Evolutionary conservation across 768 basidiomycete genomes (phyloP).

Genomic region (Termitomyces sp.): DNA sequence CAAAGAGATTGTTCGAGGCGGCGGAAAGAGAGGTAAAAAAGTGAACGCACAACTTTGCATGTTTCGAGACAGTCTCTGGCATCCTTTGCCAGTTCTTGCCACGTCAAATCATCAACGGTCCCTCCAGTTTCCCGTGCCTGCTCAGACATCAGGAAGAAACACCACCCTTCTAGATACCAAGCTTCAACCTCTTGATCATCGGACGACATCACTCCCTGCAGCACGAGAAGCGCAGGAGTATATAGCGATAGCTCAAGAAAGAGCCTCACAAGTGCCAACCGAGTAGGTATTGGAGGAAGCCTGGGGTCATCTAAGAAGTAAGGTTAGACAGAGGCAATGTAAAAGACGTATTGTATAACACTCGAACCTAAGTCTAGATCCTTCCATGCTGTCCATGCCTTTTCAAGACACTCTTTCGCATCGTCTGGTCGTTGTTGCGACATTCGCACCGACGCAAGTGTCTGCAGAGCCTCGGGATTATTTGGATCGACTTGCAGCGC

Average conservation of each 20-base stretch:
- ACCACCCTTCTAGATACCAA: slow-evolving; percentile 96
- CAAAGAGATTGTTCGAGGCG: slow-evolving; percentile 4
- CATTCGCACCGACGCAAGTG: slow-evolving; percentile 83
- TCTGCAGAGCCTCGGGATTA: slow-evolving; percentile 76
- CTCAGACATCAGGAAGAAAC: slow-evolving; percentile 81
- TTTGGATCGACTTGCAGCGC: slow-evolving; percentile 72
- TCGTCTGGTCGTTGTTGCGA: slow-evolving; percentile 85
- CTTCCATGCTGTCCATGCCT: slow-evolving; percentile 68
- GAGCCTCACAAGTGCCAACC: slow-evolving; percentile 73
- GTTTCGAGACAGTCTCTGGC: slow-evolving; percentile 80
- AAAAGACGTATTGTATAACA: not conserved
- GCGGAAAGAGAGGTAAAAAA: slow-evolving; percentile 1
- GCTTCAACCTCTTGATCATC: slow-evolving; percentile 89
- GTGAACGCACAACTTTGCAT: slow-evolving; percentile 64
- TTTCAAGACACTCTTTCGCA: slow-evolving; percentile 65
- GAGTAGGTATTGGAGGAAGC: slow-evolving; percentile 68
- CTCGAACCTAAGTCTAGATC: slow-evolving; percentile 52
- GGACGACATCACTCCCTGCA: slow-evolving; percentile 74
- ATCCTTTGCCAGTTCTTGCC: slow-evolving; percentile 78
- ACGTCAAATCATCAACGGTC: slow-evolving; percentile 50
- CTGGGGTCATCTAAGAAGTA: slow-evolving; percentile 52
- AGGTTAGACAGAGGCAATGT: not conserved
- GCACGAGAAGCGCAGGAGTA: slow-evolving; percentile 67
- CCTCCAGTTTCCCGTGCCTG: slow-evolving; percentile 57
- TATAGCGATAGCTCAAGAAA: slow-evolving; percentile 76